phyloP scores from a whole-genome alignment of 2,329 filamentous ascomycete species.

The Ceratocystis cubensis region DNA sequence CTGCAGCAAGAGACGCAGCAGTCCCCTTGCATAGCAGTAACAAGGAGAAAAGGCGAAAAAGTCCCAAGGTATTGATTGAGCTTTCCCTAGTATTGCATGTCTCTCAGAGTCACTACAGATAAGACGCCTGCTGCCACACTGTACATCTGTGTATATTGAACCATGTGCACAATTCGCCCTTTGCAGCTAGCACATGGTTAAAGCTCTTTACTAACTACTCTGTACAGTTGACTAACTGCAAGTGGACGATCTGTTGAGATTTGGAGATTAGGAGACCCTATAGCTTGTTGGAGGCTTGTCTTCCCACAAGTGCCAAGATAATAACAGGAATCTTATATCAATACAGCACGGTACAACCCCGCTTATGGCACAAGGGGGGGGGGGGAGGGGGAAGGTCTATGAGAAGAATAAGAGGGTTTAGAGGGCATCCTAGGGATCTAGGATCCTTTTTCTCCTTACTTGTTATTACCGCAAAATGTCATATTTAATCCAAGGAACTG shows the following conservation, averaged over 20 bases:
- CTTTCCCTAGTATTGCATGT: too few species aligned
- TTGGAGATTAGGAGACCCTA: background rate
- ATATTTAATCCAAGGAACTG: too few species aligned
- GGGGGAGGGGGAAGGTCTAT: too few species aligned
- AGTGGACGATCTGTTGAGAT: background rate
- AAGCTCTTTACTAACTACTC: background rate
- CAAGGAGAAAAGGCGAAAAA: background rate
- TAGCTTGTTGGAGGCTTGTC: background rate
- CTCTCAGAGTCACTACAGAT: too few species aligned
- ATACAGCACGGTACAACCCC: background rate
- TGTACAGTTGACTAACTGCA: background rate
- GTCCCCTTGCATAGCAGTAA: background rate
- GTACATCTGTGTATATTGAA: too few species aligned
- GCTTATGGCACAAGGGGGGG: background rate
- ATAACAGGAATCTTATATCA: slow-evolving; percentile 4
- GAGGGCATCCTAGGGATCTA: too few species aligned
- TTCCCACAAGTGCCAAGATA: background rate
- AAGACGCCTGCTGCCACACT: too few species aligned
- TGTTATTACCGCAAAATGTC: background rate
- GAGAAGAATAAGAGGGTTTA: too few species aligned
- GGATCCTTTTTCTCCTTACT: background rate
- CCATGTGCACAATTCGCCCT: too few species aligned
- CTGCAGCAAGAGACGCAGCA: background rate
- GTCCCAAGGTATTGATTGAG: background rate
- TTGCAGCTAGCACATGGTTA: too few species aligned